Percentiles rank a stretch among this genome's conserved stretches.
Evolutionary conservation across 176 grass and related monocot genomes (phyloP).

Genomic region (Oryza glaberrima): DNA sequence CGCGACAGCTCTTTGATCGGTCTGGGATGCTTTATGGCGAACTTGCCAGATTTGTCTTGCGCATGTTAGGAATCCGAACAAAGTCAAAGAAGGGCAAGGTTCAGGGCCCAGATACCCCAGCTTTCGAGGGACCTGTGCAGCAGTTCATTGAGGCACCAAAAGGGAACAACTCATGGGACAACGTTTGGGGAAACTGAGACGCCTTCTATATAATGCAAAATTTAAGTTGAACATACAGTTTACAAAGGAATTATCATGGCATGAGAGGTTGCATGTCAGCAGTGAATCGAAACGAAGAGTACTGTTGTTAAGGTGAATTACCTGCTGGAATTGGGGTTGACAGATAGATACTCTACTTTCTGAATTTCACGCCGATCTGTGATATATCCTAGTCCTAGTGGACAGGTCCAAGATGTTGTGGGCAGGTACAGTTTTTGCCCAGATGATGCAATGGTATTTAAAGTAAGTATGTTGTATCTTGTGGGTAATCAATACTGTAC

Average conservation of each 20-base stretch:
- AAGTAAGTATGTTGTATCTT: constrained; percentile 23
- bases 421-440: constrained; percentile 34
- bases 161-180: constrained; percentile 68
- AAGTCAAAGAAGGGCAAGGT: constrained; percentile 59
- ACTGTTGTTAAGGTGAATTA: background rate
- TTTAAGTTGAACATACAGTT: constrained; percentile 13
- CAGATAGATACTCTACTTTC: background rate
- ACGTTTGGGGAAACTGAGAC: constrained; percentile 65
- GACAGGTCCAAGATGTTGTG: background rate
- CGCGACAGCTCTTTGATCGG: constrained; percentile 72
- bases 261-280: background rate
- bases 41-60: constrained; percentile 75
- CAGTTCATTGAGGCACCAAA: constrained; percentile 57
- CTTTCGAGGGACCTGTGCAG: constrained; percentile 43
- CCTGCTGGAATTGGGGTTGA: background rate
- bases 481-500: constrained; percentile 23
- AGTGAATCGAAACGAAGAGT: background rate
- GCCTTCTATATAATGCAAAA: background rate
- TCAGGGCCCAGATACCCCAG: constrained; percentile 38
- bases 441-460: constrained; percentile 7
- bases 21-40: constrained; percentile 88
- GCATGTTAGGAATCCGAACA: constrained; percentile 67
- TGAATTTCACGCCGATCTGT: background rate
- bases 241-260: background rate
- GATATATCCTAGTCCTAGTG: background rate